These are phyloP conservation scores for Saraca asoca DNA, from an alignment of 331 rosid species.

Conservation along the genomic window DNA sequence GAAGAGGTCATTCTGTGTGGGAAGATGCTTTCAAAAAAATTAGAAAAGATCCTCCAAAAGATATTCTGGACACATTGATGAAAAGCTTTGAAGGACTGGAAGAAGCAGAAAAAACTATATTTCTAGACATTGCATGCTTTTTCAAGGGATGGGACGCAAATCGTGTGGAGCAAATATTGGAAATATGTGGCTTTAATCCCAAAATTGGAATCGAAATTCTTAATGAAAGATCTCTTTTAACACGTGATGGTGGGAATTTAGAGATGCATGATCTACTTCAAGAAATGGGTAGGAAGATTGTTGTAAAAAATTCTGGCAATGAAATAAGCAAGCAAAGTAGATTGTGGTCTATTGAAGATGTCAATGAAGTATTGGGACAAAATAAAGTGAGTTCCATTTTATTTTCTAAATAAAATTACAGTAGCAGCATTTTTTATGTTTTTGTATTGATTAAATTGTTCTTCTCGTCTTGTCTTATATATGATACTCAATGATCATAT, in stretches of 20 bases:
- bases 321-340: too few species aligned
- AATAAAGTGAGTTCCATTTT: too few species aligned
- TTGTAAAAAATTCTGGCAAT: too few species aligned
- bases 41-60: neutral
- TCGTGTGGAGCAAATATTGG: neutral
- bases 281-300: too few species aligned
- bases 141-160: neutral
- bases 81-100: neutral
- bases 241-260: neutral
- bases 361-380: too few species aligned
- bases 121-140: constrained; percentile 26
- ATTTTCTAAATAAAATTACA: too few species aligned
- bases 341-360: too few species aligned
- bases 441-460: too few species aligned
- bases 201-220: neutral
- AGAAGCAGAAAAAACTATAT: neutral
- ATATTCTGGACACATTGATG: neutral
- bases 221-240: neutral
- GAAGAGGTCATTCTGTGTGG: neutral
- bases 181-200: neutral
- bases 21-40: neutral
- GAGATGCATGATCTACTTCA: neutral
- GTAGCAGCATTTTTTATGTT: too few species aligned
- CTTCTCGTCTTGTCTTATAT: too few species aligned
- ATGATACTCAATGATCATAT: too few species aligned